Base-by-base conservation (phyloP, 73 alveolate species). In the Paramecium bursaria region DNA sequence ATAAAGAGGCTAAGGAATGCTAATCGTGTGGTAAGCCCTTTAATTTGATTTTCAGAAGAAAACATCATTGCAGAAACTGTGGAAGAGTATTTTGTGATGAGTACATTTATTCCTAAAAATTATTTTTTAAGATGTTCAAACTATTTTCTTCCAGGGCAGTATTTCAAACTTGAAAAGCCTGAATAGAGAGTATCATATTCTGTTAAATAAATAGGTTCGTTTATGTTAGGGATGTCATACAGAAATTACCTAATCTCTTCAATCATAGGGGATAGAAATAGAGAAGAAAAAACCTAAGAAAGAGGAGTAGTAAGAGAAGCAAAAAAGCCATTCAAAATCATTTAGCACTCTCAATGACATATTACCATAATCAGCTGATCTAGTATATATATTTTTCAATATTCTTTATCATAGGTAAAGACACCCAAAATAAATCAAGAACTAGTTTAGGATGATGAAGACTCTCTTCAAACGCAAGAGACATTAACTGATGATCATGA, bases 41-140 rank as follows among this genome's bases (percentile, higher is more conserved):
- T 42, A 67, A 67, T 4, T 21, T 47, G 0, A 31, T 67, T 15
- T 19, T 67, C 13, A 44, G 82, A 67, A 67, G 82, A 22, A 67
- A 42, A 42, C 82, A 67, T 67, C 82, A 67, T 67, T 67, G 82
- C 10, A 31, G 82, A 5, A 35, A 31, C 22, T 67, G 82, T 67
- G 82, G 82, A 17, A 26, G 44, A 11, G 54, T 67, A 17, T 67
- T 67, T 67, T 67, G 82, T 22, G 60, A 67, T 19, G 35, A 47
- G 82, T 67, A 67, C 7, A 11, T 39, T 11, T 5, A 7, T 5
- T 39, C 19, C n/a, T n/a, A n/a, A n/a, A n/a, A n/a, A n/a, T n/a
- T 17, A n/a, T 67, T 22, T 31, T 25, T 31, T 15, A 39, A 67
- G 82, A 25, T 67, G 82, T 67, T 67, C 82, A 9, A 42, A 42